These are phyloP conservation scores for Obelidium mucronatum DNA, from an alignment of 192 early-diverging fungal species.

Conservation along the genomic window DNA sequence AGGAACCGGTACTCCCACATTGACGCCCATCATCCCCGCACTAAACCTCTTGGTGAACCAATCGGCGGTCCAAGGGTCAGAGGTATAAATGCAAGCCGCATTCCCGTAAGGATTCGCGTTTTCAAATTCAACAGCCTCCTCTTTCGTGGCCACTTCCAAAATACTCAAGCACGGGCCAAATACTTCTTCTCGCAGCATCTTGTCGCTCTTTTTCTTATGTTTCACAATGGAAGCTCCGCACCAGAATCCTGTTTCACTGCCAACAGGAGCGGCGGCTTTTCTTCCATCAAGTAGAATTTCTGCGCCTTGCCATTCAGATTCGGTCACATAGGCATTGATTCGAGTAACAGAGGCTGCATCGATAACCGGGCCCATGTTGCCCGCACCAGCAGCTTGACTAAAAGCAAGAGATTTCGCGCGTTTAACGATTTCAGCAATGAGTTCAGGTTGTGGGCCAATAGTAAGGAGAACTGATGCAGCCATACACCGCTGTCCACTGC, in stretches of 20 bases:
- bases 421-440: constrained; percentile 67
- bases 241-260: constrained; percentile 67
- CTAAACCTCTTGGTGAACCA: constrained; percentile 71
- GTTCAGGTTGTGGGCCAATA: constrained; percentile 70
- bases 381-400: constrained; percentile 56
- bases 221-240: constrained; percentile 74
- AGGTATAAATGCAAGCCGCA: constrained; percentile 38
- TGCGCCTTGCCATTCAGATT: constrained; percentile 60
- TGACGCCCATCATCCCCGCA: constrained; percentile 85
- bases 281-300: constrained; percentile 78
- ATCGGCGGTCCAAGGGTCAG: constrained; percentile 61
- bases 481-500: constrained; percentile 84
- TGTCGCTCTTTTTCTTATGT: constrained; percentile 63
- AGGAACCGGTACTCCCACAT: constrained; percentile 74
- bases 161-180: constrained; percentile 84
- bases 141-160: constrained; percentile 56
- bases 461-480: constrained; percentile 70
- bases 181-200: constrained; percentile 78
- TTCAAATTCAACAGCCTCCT: constrained; percentile 77
- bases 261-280: constrained; percentile 14
- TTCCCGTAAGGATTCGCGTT: constrained; percentile 67
- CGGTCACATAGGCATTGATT: constrained; percentile 70
- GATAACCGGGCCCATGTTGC: constrained; percentile 79
- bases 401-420: constrained; percentile 62
- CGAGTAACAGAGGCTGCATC: constrained; percentile 67